Evolutionary conservation across 257 asterid species (phyloP).

Genomic region (Solanum virginianum): DNA sequence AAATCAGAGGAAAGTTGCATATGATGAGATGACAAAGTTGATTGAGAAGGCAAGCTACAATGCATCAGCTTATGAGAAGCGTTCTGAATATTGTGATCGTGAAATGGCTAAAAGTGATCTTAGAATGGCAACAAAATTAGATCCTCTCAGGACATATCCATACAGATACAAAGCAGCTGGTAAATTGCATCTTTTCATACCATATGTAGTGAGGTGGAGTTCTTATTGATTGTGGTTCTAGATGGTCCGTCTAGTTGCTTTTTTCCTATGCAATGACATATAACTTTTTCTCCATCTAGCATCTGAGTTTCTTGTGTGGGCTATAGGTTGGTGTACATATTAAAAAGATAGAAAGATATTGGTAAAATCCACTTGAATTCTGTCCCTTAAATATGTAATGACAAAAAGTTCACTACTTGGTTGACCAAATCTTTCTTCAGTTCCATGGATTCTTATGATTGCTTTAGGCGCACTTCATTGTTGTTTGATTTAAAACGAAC

Average conservation of each 20-base stretch:
- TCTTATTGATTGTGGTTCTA: not conserved
- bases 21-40: slow-evolving; percentile 95
- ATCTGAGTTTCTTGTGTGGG: not conserved
- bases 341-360: not conserved
- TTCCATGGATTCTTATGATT: not conserved
- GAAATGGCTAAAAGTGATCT: slow-evolving; percentile 89
- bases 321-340: not conserved
- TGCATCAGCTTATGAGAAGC: slow-evolving; percentile 97
- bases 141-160: slow-evolving; percentile 88
- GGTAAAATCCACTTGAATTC: not conserved
- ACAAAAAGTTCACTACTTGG: not conserved
- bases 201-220: not conserved
- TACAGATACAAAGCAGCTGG: slow-evolving; percentile 94
- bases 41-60: slow-evolving; percentile 71
- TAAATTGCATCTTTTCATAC: slow-evolving; percentile 13
- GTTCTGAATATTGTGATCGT: slow-evolving; percentile 83
- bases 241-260: not conserved
- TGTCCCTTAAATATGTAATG: not conserved
- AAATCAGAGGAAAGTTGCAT: slow-evolving; percentile 70
- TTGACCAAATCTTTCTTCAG: not conserved
- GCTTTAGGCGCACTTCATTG: not conserved
- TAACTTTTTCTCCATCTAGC: not conserved
- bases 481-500: not conserved
- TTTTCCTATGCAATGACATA: not conserved
- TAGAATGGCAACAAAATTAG: slow-evolving; percentile 65